A percentile compares a stretch with the other conserved stretches of the same genome.
Evolutionary conservation across 176 grass and related monocot genomes (phyloP).

Genomic region (Avena insularis): DNA sequence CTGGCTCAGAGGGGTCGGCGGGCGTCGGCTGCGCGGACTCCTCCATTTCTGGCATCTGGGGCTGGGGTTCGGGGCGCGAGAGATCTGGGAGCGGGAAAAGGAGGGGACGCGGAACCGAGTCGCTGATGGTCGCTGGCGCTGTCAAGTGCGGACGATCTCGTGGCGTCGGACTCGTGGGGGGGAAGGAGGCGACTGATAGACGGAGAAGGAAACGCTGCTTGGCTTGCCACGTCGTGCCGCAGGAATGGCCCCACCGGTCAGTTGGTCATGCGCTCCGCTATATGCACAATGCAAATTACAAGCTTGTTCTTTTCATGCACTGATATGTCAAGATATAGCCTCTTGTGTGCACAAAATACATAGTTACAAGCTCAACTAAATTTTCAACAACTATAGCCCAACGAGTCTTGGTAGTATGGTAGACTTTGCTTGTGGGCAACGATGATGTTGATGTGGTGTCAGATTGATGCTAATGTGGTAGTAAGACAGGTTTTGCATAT

Average conservation of each 20-base stretch:
- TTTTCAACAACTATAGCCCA: no score
- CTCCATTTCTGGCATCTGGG: slow-evolving; percentile 27
- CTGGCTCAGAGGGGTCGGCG: neutral
- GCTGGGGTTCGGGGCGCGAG: neutral
- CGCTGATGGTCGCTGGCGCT: neutral
- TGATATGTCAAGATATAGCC: no score
- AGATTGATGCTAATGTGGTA: no score
- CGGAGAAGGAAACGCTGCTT: neutral
- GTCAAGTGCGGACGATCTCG: neutral
- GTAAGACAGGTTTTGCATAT: no score
- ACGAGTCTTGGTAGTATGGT: no score
- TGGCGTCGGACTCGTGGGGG: neutral
- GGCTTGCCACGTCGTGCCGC: neutral
- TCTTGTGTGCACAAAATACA: no score
- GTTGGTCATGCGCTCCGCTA: neutral
- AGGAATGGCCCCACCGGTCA: neutral
- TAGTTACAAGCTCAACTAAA: no score
- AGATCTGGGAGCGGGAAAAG: slow-evolving; percentile 2
- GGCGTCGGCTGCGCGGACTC: slow-evolving; percentile 18
- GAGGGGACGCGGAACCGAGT: neutral
- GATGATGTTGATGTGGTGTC: no score
- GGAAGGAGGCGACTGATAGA: neutral
- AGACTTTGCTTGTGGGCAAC: no score
- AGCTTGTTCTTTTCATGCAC: no score
- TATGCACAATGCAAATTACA: no score